Evolutionary conservation across 257 asterid species (phyloP), one percentile per base, ranked within the genome.

Genomic region (Nicotiana obtusifolia): DNA sequence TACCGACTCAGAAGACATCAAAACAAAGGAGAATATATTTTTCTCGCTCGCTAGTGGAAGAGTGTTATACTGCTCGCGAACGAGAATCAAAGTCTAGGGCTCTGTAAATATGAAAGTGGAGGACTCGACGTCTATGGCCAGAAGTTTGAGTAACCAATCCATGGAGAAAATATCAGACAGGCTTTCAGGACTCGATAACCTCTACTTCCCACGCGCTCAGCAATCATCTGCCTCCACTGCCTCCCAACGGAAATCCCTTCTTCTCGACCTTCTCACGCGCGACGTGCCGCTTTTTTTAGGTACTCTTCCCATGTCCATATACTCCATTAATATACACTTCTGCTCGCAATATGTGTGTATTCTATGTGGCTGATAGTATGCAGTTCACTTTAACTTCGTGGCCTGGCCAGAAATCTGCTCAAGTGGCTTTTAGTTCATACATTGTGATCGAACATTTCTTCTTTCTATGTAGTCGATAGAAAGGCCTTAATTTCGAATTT

Each of bases 281-380:
- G 97, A 95, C 88, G 94, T 86, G 80, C 92, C 99, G 62, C 97
- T 95, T 78, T 95, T 95, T 79, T 80, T 95, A 76, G 98, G 99
- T 95, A 90, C 14, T 5, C 33, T 20, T 5, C 28, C 1, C 19
- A 69, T 69, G 16, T 20, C 5, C 10, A 5, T 69, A 0, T 68
- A 64, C 41, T 6, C 71, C 16, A 5, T 31, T 15, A 2, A 30
- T 28, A 5, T 28, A 11, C 10, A 64, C 5, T 60, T 37, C 4
- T 37, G 1, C 57, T 5, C 17, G 54, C 26, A 4, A 31, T 31
- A 20, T 2, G 15, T 68, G 24, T 35, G 3, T 66, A 14, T 31
- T 30, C 2, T 30, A 30, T 66, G 76, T 57, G 64, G 11, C 26
- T 57, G 64, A 19, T 57, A 57, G 10, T 57, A 19, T 56, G 62